These are phyloP conservation scores for Alloascoidea africana DNA, from an alignment of 805 yeast species.

Conservation along the genomic window DNA sequence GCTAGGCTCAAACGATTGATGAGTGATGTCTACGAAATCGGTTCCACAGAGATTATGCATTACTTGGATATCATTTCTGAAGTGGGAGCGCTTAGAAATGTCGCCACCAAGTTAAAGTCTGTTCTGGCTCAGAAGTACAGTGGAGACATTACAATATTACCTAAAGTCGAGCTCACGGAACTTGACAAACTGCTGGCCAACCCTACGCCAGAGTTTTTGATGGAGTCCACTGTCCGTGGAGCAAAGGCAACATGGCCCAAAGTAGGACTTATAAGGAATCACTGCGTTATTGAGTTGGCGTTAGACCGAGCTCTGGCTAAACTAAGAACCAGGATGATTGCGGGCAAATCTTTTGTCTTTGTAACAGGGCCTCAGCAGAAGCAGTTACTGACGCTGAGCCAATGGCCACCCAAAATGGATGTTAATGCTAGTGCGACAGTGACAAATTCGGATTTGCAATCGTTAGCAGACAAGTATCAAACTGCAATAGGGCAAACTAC, in stretches of 20 bases:
- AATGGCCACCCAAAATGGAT: too few relatives aligned
- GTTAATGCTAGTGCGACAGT: too few relatives aligned
- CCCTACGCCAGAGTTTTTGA: slow-evolving; percentile 66
- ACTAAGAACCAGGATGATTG: slow-evolving; percentile 45
- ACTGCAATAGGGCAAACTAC: too few relatives aligned
- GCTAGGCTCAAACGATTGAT: slow-evolving; percentile 2
- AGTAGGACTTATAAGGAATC: slow-evolving; percentile 70
- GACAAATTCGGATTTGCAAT: too few relatives aligned
- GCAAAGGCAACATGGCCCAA: slow-evolving; percentile 93
- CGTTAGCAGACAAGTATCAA: too few relatives aligned
- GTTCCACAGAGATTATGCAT: slow-evolving; percentile 64
- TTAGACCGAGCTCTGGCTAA: slow-evolving; percentile 65
- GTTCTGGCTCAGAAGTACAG: slow-evolving; percentile 76
- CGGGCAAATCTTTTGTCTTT: too few relatives aligned
- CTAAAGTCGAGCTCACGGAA: slow-evolving; percentile 47
- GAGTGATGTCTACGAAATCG: slow-evolving; percentile 31
- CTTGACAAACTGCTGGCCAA: slow-evolving; percentile 52
- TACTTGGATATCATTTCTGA: slow-evolving; percentile 59
- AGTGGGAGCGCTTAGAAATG: slow-evolving; percentile 58
- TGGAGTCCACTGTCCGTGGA: slow-evolving; percentile 63
- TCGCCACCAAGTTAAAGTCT: slow-evolving; percentile 59
- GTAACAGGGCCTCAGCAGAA: too few relatives aligned
- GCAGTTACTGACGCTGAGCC: too few relatives aligned
- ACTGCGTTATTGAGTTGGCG: slow-evolving; percentile 80
- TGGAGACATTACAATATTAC: slow-evolving; percentile 89